Conservation (phyloP, 2,329 filamentous ascomycete genomes). For the Pestalotiopsis sp. region DNA sequence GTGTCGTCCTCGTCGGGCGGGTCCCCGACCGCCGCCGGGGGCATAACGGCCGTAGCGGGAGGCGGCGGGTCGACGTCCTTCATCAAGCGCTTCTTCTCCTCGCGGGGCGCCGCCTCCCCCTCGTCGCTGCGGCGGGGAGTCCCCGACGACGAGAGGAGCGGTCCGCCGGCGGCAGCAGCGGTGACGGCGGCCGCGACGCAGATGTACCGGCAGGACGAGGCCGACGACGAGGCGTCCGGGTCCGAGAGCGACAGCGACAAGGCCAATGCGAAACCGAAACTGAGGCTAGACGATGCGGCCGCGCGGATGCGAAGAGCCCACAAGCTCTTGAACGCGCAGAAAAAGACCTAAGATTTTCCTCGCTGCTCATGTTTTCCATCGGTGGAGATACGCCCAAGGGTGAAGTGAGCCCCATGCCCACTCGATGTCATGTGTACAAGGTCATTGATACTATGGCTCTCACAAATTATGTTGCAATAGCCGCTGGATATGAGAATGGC, state of each 20-base stretch:
- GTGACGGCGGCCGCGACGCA: slow-evolving; percentile 13
- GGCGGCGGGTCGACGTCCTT: background rate
- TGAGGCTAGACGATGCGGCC: slow-evolving; percentile 23
- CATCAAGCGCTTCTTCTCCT: background rate
- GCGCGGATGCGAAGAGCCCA: slow-evolving; percentile 26
- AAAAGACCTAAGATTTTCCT: background rate
- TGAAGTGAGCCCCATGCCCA: too few species aligned
- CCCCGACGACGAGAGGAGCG: background rate
- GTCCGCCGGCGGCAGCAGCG: background rate
- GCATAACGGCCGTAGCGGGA: too few species aligned
- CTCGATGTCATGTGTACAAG: too few species aligned
- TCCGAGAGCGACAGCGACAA: slow-evolving; percentile 21
- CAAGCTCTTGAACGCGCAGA: slow-evolving; percentile 19
- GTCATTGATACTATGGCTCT: too few species aligned
- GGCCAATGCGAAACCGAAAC: slow-evolving; percentile 17
- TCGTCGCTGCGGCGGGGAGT: background rate
- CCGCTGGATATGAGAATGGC: too few species aligned
- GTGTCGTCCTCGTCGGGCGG: too few species aligned
- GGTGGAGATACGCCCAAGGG: too few species aligned
- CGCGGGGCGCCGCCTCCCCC: background rate
- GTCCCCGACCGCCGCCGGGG: too few species aligned
- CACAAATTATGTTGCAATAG: too few species aligned
- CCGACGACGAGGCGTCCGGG: slow-evolving; percentile 17
- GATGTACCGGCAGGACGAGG: slow-evolving; percentile 18
- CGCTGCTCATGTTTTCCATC: too few species aligned